A percentile compares a stretch with the other conserved stretches of the same genome.
Evolutionary conservation across 1,139 yeast species (phyloP).

Genomic region (Diutina siamensis): DNA sequence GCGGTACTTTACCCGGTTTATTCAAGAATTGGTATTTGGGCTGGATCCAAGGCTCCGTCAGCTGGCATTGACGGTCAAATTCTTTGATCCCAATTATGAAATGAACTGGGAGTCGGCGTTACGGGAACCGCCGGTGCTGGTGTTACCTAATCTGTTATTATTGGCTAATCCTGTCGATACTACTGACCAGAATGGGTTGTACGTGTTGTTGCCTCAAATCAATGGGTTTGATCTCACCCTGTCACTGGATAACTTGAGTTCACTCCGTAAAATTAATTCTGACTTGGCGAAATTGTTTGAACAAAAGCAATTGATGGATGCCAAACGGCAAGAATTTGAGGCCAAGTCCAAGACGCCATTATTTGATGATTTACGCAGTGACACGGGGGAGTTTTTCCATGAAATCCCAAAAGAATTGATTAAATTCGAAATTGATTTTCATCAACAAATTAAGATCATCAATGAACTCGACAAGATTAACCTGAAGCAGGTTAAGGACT

Average conservation of each 20-base stretch:
- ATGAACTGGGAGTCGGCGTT: constrained; percentile 36
- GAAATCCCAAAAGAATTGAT: constrained; percentile 25
- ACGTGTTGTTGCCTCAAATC: constrained; percentile 28
- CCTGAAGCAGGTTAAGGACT: constrained; percentile 20
- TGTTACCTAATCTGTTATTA: constrained; percentile 28
- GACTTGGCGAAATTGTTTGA: constrained; percentile 25
- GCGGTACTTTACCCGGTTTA: constrained; percentile 26
- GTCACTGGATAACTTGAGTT: constrained; percentile 21
- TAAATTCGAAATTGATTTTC: constrained; percentile 24
- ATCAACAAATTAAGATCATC: constrained; percentile 23
- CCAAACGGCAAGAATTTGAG: constrained; percentile 13
- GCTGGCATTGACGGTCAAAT: constrained; percentile 28
- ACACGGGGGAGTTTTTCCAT: constrained; percentile 12
- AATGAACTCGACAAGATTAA: constrained; percentile 25
- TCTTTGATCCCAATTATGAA: constrained; percentile 38
- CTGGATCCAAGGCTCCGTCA: constrained; percentile 17
- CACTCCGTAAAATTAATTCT: constrained; percentile 24
- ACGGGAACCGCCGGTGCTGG: constrained; percentile 33
- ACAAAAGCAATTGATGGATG: constrained; percentile 24
- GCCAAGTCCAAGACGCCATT: constrained; percentile 7
- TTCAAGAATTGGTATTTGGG: constrained; percentile 24
- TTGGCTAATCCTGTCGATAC: constrained; percentile 36
- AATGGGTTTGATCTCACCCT: constrained; percentile 22
- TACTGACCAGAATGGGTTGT: constrained; percentile 34
- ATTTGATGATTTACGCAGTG: not conserved